phyloP scores from a whole-genome alignment of 1,139 yeast genomes.

The Candida freyschussii region DNA sequence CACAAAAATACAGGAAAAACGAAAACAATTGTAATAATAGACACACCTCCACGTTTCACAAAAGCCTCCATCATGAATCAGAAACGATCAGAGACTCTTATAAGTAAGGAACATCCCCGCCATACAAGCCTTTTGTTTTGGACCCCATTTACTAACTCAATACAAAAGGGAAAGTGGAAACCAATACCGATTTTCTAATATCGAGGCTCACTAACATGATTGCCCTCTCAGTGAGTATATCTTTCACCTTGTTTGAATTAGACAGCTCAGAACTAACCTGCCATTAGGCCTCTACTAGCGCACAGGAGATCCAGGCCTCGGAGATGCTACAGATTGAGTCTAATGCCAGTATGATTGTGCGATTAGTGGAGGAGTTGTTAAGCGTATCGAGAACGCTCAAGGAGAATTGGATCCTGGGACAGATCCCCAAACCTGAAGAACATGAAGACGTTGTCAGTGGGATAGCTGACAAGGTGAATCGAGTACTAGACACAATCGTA shows the following conservation, averaged over 20 bases:
- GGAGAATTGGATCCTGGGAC: constrained; percentile 55
- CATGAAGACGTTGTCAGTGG: constrained; percentile 8
- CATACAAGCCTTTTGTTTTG: not conserved
- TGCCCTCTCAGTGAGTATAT: constrained; percentile 27
- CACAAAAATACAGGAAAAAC: too few species aligned
- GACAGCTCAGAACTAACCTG: not conserved
- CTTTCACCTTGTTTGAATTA: not conserved
- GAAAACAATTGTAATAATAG: too few species aligned
- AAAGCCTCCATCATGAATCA: constrained; percentile 16
- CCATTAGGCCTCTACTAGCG: constrained; percentile 19
- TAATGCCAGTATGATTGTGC: constrained; percentile 46
- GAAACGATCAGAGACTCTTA: constrained; percentile 25
- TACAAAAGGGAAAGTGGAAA: constrained; percentile 29
- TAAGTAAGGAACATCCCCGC: constrained; percentile 18
- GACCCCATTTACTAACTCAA: constrained; percentile 3
- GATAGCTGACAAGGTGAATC: constrained; percentile 10
- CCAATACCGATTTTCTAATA: constrained; percentile 30
- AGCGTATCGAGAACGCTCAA: constrained; percentile 45
- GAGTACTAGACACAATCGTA: constrained; percentile 10
- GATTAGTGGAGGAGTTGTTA: constrained; percentile 50
- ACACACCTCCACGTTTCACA: too few species aligned
- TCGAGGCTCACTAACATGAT: constrained; percentile 31
- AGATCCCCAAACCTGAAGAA: constrained; percentile 19
- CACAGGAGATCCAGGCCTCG: constrained; percentile 48
- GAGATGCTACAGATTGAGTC: constrained; percentile 54